Percentiles rank a stretch among this genome's conserved stretches.
phyloP scores from a whole-genome alignment of 192 early-diverging fungal genomes.

The Coemansia erecta region DNA sequence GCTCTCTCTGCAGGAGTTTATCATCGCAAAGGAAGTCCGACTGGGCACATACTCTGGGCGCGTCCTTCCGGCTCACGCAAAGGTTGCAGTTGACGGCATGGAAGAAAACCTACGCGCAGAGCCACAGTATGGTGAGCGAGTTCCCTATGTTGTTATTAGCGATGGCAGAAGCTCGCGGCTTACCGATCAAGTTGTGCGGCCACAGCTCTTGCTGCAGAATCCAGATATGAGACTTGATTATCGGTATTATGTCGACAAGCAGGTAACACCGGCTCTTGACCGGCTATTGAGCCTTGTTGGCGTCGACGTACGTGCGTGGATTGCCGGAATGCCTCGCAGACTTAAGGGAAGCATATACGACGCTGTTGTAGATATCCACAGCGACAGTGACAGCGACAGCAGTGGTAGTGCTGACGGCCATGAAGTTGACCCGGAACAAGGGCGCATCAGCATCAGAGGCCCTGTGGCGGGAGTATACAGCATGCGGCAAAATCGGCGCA shows the following conservation, averaged over 20 bases:
- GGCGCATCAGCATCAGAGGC: too few species aligned
- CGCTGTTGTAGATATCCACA: conserved; percentile 6
- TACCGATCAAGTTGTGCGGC: conserved; percentile 70
- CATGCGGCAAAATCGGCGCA: conserved; percentile 11
- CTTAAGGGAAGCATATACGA: conserved; percentile 16
- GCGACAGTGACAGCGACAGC: conserved; percentile 7
- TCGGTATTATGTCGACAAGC: conserved; percentile 82
- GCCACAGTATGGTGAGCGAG: conserved; percentile 84
- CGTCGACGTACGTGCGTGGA: conserved; percentile 52
- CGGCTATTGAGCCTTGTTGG: conserved; percentile 80
- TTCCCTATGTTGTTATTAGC: conserved; percentile 84
- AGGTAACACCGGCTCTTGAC: conserved; percentile 77
- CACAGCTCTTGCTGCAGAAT: conserved; percentile 60
- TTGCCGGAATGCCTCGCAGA: conserved; percentile 27
- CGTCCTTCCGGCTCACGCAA: conserved; percentile 66
- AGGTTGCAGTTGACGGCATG: conserved; percentile 69
- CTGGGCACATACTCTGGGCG: conserved; percentile 69
- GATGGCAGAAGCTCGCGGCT: conserved; percentile 64
- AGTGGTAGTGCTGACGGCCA: neutral
- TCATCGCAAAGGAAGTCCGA: conserved; percentile 86
- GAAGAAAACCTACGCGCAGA: conserved; percentile 66
- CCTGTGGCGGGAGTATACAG: too few species aligned
- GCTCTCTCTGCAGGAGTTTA: conserved; percentile 73
- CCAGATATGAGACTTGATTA: conserved; percentile 70
- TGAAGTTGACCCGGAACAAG: neutral